phyloP scores from a whole-genome alignment of 192 early-diverging fungal species.

The Umbelopsis vinacea region DNA sequence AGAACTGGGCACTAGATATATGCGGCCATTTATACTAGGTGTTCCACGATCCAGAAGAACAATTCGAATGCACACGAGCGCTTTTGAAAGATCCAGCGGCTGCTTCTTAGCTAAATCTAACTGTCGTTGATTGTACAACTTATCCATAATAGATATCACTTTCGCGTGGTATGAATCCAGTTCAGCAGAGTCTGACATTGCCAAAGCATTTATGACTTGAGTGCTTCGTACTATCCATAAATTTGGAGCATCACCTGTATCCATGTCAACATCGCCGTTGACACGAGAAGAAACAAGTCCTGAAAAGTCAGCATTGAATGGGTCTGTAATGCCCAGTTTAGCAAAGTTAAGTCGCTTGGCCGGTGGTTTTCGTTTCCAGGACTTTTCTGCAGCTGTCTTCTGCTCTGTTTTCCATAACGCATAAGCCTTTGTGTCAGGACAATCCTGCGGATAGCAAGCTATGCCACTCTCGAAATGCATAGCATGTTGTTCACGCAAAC shows the following conservation, averaged over 20 bases:
- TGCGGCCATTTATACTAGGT: neutral
- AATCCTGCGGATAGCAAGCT: slow-evolving; percentile 85
- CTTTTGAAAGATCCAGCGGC: neutral
- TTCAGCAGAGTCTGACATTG: neutral
- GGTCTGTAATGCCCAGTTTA: slow-evolving; percentile 65
- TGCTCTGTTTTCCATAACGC: slow-evolving; percentile 39
- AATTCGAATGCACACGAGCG: neutral
- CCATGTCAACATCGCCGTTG: slow-evolving; percentile 23
- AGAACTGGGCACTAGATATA: slow-evolving; percentile 19
- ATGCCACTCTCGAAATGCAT: slow-evolving; percentile 79
- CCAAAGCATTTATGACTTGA: neutral
- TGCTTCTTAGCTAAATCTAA: neutral
- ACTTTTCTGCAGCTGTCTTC: slow-evolving; percentile 43
- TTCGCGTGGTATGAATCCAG: neutral
- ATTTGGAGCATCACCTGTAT: neutral
- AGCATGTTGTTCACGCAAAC: slow-evolving; percentile 70
- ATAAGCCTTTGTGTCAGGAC: slow-evolving; percentile 75
- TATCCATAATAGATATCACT: neutral
- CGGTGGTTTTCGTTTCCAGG: slow-evolving; percentile 72
- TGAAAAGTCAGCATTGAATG: slow-evolving; percentile 75
- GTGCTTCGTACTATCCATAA: neutral
- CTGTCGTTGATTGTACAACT: neutral
- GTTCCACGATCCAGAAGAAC: neutral
- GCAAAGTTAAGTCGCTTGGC: slow-evolving; percentile 84
- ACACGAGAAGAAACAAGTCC: slow-evolving; percentile 35